phyloP scores from a whole-genome alignment of 2,329 filamentous ascomycete genomes.

The Clathrospora elynae region DNA sequence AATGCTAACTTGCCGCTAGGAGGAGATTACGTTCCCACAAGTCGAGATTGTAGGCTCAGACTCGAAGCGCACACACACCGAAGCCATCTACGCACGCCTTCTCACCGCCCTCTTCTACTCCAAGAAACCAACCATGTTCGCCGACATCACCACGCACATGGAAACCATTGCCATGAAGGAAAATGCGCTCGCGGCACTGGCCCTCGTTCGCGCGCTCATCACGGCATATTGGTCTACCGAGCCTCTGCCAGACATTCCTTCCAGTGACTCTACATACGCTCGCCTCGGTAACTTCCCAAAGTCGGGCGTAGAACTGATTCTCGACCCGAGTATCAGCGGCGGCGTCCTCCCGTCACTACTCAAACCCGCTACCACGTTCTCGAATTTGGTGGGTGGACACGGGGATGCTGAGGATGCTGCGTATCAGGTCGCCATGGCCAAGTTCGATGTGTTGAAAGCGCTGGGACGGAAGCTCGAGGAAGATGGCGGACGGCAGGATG shows the following conservation, averaged over 20 bases:
- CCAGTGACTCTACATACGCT: conserved; percentile 56
- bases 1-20: conserved; percentile 14
- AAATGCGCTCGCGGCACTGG: conserved; percentile 60
- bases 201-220: conserved; percentile 58
- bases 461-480: conserved; percentile 54
- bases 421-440: conserved; percentile 62
- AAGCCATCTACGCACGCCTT: conserved; percentile 59
- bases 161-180: conserved; percentile 63
- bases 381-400: conserved; percentile 62
- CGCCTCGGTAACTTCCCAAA: conserved; percentile 41
- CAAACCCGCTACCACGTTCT: conserved; percentile 61
- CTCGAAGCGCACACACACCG: conserved; percentile 48
- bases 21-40: conserved; percentile 46
- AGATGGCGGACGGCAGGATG: conserved; percentile 44
- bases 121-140: conserved; percentile 58
- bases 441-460: conserved; percentile 61
- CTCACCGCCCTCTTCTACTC: conserved; percentile 61
- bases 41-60: conserved; percentile 30
- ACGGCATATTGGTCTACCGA: conserved; percentile 59
- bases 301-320: conserved; percentile 57
- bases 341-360: conserved; percentile 62
- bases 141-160: conserved; percentile 58
- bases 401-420: conserved; percentile 63
- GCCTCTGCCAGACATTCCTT: conserved; percentile 50
- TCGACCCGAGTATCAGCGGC: conserved; percentile 58